phyloP scores from a whole-genome alignment of 2,329 filamentous ascomycete genomes.

The Talaromyces sp. region DNA sequence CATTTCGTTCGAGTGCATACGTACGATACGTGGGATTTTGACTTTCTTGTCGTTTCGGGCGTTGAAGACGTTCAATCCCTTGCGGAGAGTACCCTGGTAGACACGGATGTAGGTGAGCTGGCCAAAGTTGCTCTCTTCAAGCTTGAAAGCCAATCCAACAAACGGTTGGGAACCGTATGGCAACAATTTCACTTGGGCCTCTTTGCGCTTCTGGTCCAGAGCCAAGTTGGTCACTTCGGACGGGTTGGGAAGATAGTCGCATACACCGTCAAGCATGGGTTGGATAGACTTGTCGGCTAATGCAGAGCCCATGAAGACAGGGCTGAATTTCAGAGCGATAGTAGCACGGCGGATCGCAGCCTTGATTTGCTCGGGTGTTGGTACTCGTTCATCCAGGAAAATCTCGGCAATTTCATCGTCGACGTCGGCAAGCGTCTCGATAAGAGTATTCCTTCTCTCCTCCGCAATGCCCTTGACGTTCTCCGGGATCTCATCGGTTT shows the following conservation, averaged over 20 bases:
- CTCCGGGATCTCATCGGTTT: constrained; percentile 76
- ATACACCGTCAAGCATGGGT: constrained; percentile 93
- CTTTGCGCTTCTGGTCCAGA: constrained; percentile 72
- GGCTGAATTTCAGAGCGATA: constrained; percentile 83
- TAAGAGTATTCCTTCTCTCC: constrained; percentile 77
- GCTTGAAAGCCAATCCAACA: constrained; percentile 94
- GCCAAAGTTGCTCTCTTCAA: constrained; percentile 97
- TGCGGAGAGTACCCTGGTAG: constrained; percentile 86
- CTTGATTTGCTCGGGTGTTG: constrained; percentile 78
- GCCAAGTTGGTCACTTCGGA: constrained; percentile 83
- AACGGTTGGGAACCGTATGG: constrained; percentile 93
- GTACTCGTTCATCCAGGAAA: constrained; percentile 81
- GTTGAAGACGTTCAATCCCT: constrained; percentile 89
- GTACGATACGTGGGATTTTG: constrained; percentile 92
- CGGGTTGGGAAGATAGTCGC: constrained; percentile 92
- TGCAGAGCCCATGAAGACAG: constrained; percentile 94
- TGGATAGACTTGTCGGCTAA: constrained; percentile 92
- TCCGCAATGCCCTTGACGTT: constrained; percentile 69
- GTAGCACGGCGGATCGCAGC: constrained; percentile 87
- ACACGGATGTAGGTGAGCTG: constrained; percentile 98
- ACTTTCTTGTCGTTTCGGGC: constrained; percentile 93
- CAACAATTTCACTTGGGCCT: constrained; percentile 78
- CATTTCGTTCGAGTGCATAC: constrained; percentile 99
- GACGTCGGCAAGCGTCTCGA: constrained; percentile 94
- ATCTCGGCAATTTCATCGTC: constrained; percentile 97